Conservation (phyloP, 306 rosid species). For the Medicago arabica region DNA sequence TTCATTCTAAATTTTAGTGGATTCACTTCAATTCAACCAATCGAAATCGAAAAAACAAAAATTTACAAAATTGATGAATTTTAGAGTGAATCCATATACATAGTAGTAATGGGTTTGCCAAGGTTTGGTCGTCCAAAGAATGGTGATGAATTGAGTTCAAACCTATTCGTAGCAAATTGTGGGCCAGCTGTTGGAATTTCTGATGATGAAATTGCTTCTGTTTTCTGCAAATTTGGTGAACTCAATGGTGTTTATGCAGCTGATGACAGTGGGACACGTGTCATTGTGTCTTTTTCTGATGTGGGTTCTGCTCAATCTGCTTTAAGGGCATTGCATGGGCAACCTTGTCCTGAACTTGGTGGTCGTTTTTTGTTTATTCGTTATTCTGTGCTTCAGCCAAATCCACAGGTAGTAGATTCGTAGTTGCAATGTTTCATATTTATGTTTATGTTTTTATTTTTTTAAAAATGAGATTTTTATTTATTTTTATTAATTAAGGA, state of each 20-base stretch:
- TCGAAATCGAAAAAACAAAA: neutral
- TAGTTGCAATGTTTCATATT: neutral
- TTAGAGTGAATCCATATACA: neutral
- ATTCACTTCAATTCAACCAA: neutral
- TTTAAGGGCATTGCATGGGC: constrained; percentile 61
- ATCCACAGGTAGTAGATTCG: constrained; percentile 45
- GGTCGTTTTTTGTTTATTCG: constrained; percentile 79
- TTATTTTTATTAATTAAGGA: too few species aligned
- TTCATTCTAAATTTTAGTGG: neutral
- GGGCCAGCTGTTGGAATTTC: constrained; percentile 79
- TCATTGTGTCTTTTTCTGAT: constrained; percentile 64
- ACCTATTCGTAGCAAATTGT: constrained; percentile 84
- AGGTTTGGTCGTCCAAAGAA: constrained; percentile 71
- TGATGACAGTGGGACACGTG: constrained; percentile 84
- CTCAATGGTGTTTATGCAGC: constrained; percentile 72
- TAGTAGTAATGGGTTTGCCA: constrained; percentile 48
- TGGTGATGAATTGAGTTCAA: constrained; percentile 55
- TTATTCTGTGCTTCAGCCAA: constrained; percentile 69
- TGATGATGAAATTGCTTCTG: constrained; percentile 55
- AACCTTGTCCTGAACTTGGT: constrained; percentile 66
- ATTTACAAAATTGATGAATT: constrained; percentile 18
- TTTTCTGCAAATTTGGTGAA: constrained; percentile 69
- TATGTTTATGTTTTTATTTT: neutral
- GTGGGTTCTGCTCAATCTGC: constrained; percentile 67
- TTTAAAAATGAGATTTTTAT: too few species aligned